phyloP scores from a whole-genome alignment of 805 yeast species.

The Debaryomyces castellii region DNA sequence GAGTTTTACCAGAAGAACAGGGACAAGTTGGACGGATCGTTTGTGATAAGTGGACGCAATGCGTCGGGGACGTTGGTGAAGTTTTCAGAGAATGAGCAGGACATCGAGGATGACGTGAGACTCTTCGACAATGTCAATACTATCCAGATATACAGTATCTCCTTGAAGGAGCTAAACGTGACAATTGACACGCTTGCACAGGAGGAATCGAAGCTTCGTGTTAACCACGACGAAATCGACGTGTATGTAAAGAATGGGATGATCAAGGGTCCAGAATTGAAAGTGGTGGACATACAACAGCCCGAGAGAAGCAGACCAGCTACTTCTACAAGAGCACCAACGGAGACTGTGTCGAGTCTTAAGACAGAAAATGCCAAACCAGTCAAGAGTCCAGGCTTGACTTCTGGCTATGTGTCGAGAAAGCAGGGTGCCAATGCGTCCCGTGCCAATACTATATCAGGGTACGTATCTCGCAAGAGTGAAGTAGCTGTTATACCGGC shows the following conservation, averaged over 20 bases:
- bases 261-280: conserved; percentile 30
- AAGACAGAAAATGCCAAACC: conserved; percentile 6
- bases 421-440: conserved; percentile 11
- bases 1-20: conserved; percentile 37
- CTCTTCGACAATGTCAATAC: conserved; percentile 28
- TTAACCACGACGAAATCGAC: conserved; percentile 12
- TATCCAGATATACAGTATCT: conserved; percentile 41
- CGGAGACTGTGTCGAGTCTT: neutral
- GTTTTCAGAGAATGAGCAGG: conserved; percentile 20
- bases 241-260: conserved; percentile 28
- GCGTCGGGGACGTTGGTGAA: conserved; percentile 16
- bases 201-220: conserved; percentile 14
- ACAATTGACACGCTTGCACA: conserved; percentile 2
- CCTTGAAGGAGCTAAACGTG: conserved; percentile 2
- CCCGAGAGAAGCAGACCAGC: neutral
- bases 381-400: conserved; percentile 14
- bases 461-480: conserved; percentile 19
- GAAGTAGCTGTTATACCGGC: conserved; percentile 9
- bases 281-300: neutral
- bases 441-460: conserved; percentile 10
- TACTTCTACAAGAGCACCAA: neutral
- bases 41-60: conserved; percentile 39
- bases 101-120: conserved; percentile 20
- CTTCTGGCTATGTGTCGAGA: conserved; percentile 31
- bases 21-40: conserved; percentile 37